Base-by-base conservation (phyloP, 2,329 filamentous ascomycete genomes). In the Myriangium duriaei region DNA sequence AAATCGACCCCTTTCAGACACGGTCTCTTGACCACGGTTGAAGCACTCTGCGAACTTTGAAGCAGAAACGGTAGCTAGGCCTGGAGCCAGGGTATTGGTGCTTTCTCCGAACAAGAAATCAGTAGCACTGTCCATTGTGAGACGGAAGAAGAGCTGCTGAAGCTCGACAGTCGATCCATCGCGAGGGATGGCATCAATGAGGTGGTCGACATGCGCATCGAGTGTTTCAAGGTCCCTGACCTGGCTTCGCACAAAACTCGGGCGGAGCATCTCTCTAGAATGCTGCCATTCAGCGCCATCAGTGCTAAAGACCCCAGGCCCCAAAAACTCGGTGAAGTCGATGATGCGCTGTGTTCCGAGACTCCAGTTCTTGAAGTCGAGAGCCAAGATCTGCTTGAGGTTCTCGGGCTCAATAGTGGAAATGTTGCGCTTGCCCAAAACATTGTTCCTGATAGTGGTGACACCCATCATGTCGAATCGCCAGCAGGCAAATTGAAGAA, bases 81-180 rank as follows among this genome's bases (percentile, higher is more conserved):
- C 36, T 4, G 36, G 36, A 28, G 28, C 16, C 3, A 53, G 39
- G 7, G 47, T 46, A 12, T 45, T 42, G 2, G 47, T 46, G 15
- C 46, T 47, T 29, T 71, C 60, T 4, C 78, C 77, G 21, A 81
- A 74, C 4, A 82, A 56, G 41, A 81, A 78, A 26, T 77, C 73
- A 0, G 75, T 81, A 0, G 75, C 72, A 0, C 73, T 71, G 42
- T 82, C 76, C 13, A 81, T 61, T 0, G 76, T 77, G 50, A 79
- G 64, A 32, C 68, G 65, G 47, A 77, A 77, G 49, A 80, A 76
- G 3, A 79, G 56, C 5, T 69, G 63, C 51, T 75, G 70, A 16
- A 81, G 56, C 45, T 81, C 72, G 4, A 81, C 64, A 0, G 64
- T 66, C 2, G 61, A 56, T 32, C 76, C 67, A 41, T 71, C 59